Evolutionary conservation across 2,329 filamentous ascomycete genomes (phyloP), one percentile per base, ranked within the genome.

Genomic region (Incumbomyces lentus): DNA sequence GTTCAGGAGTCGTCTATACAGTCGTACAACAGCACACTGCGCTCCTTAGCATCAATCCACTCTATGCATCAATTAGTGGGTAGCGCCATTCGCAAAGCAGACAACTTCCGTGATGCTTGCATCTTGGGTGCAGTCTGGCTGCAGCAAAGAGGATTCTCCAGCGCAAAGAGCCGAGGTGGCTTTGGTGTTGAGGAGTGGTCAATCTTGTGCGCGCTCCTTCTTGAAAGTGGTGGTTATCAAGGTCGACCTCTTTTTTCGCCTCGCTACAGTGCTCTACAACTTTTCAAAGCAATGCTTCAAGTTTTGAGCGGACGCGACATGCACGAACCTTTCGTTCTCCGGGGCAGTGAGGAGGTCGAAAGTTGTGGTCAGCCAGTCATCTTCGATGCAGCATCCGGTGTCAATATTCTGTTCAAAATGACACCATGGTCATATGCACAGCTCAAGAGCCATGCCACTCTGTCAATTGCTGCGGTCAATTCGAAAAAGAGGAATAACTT

Each of bases 141-240:
- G 34, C 81, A 82, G 55, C 90, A 96, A 65, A 79, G 90, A 46
- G 88, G 88, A 0, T 85, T 95, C 54, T 75, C 75, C 13, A 77
- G 84, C 37, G 69, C 74, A 17, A 65, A 88, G n/a, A 73, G 78
- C 2, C 69, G 74, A 36, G 90, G 92, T 37, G 92, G 92, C 0
- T 95, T 98, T 62, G 92, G 92, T 2, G 80, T 86, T 55, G 94
- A 95, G 54, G 92, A 98, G 62, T 96, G 87, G 86, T 76, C 84
- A 0, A 69, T 79, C n/a, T 68, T 92, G 40, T 76, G 89, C 60
- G 86, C 89, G 29, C 70, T 95, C 12, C 69, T 96, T 2, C 71
- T 96, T 35, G 81, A 87, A 62, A 79, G 78, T n/a, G 86, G 86
- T 19, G 83, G 81, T 6, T 75, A 78, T 6, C 82, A 81, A 49